Evolutionary conservation across 192 early-diverging fungal species (phyloP).

Genomic region (Dispira parvispora): DNA sequence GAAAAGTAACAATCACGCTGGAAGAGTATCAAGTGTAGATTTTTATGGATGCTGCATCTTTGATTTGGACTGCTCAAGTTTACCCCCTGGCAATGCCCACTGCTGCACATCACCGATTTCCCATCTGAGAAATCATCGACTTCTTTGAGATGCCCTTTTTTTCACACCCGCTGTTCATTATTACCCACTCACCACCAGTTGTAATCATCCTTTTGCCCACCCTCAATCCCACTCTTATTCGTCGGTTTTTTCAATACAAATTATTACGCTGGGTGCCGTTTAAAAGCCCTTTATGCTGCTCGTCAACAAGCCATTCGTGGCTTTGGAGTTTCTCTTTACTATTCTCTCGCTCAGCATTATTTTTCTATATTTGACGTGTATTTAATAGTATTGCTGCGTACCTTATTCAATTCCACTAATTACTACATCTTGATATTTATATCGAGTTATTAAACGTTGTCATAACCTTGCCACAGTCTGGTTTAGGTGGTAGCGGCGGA

Average conservation of each 20-base stretch:
- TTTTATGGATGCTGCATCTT: not conserved
- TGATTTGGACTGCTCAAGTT: not conserved
- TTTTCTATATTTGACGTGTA: not conserved
- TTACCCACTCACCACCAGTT: not conserved
- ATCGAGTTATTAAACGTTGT: too few relatives aligned
- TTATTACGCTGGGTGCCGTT: not conserved
- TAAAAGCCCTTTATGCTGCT: not conserved
- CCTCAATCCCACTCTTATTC: not conserved
- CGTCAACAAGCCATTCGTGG: not conserved
- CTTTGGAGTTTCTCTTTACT: not conserved
- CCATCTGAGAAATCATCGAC: not conserved
- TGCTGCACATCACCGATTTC: not conserved
- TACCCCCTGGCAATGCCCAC: not conserved
- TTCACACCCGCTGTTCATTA: not conserved
- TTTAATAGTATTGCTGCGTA: not conserved
- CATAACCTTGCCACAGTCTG: too few relatives aligned
- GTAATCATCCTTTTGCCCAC: not conserved
- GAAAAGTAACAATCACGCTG: not conserved
- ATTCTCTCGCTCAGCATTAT: not conserved
- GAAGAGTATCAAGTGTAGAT: not conserved
- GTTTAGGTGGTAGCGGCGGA: too few relatives aligned
- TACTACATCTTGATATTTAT: not conserved
- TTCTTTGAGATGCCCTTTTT: not conserved
- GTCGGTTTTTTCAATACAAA: not conserved
- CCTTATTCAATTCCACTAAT: not conserved